Percentiles rank a stretch among this genome's conserved stretches.
phyloP scores from a whole-genome alignment of 225 moss, liverwort and hornwort genomes.

The Polytrichum commune region DNA sequence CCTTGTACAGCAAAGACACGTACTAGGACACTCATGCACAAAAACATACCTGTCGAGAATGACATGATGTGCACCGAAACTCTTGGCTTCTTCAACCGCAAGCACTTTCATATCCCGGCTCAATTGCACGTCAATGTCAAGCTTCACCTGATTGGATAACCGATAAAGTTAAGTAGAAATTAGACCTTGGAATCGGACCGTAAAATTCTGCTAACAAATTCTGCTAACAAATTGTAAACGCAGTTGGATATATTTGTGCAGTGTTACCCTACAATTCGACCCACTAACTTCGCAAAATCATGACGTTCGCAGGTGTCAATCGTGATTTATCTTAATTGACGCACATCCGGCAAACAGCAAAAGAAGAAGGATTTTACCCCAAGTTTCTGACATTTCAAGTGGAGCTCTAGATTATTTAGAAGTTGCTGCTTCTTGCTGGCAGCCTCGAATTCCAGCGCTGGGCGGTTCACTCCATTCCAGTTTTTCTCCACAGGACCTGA shows the following conservation, averaged over 20 bases:
- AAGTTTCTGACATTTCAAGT: constrained; percentile 47
- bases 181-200: too few species aligned
- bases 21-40: not conserved
- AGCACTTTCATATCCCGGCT: constrained; percentile 43
- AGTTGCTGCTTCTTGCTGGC: constrained; percentile 41
- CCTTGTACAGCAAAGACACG: not conserved
- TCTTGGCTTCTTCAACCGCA: constrained; percentile 53
- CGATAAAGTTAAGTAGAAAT: not conserved
- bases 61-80: constrained; percentile 51
- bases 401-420: constrained; percentile 38
- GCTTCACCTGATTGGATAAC: constrained; percentile 26
- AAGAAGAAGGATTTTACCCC: constrained; percentile 32
- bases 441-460: constrained; percentile 28
- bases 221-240: too few species aligned
- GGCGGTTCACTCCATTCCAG: constrained; percentile 43
- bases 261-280: not conserved
- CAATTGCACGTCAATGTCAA: constrained; percentile 48
- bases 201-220: too few species aligned
- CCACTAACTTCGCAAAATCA: not conserved
- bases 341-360: constrained; percentile 1
- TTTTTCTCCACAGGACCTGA: constrained; percentile 43
- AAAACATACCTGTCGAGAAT: constrained; percentile 48
- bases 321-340: too few species aligned
- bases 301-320: not conserved
- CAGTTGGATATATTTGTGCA: too few species aligned